These are phyloP conservation scores for Mortierella sp. DNA, from an alignment of 371 early-diverging fungal species.

Conservation along the genomic window DNA sequence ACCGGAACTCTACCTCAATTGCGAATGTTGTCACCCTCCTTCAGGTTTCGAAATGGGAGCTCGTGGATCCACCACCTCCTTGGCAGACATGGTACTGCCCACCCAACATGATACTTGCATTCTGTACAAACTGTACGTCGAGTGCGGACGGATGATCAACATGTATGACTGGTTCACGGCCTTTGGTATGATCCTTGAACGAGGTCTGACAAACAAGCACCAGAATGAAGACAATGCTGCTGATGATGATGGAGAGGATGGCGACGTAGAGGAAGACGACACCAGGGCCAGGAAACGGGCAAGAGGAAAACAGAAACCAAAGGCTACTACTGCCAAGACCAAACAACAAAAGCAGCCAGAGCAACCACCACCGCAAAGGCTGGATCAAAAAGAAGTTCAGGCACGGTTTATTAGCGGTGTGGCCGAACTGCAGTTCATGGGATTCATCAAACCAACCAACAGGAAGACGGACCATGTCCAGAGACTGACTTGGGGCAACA, in stretches of 20 bases:
- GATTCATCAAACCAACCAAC: conserved; percentile 88
- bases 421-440: conserved; percentile 87
- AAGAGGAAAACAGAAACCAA: conserved; percentile 18
- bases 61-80: conserved; percentile 23
- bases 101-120: conserved; percentile 87
- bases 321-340: conserved; percentile 1
- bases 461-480: conserved; percentile 93
- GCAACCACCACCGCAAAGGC: background rate
- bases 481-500: conserved; percentile 85
- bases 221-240: conserved; percentile 16
- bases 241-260: conserved; percentile 2
- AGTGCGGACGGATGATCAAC: conserved; percentile 93
- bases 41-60: conserved; percentile 20
- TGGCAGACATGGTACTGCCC: conserved; percentile 60
- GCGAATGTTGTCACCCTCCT: conserved; percentile 70
- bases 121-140: conserved; percentile 87
- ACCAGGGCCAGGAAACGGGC: conserved; percentile 12
- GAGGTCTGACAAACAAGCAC: conserved; percentile 24
- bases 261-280: background rate
- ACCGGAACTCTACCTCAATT: conserved; percentile 78
- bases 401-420: conserved; percentile 89
- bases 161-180: conserved; percentile 91
- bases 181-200: conserved; percentile 76
- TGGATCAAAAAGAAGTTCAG: conserved; percentile 48
- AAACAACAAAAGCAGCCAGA: conserved; percentile 33